phyloP scores from a whole-genome alignment of 371 early-diverging fungal genomes.

The Saksenaea oblongispora region DNA sequence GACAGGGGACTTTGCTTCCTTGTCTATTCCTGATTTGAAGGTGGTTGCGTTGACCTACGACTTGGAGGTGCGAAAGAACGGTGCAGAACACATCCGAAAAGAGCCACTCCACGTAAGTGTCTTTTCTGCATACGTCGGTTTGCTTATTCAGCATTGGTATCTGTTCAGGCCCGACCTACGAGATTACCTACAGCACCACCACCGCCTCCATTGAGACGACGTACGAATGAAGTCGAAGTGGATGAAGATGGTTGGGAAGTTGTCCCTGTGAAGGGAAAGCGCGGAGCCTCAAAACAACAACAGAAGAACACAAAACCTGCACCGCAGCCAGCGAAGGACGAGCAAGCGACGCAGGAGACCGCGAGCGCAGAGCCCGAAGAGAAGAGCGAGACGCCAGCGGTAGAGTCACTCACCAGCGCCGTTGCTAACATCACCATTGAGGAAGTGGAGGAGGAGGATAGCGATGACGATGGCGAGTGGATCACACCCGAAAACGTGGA shows the following conservation, averaged over 20 bases:
- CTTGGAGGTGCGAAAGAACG: slow-evolving; percentile 78
- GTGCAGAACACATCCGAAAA: slow-evolving; percentile 58
- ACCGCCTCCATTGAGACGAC: slow-evolving; percentile 15
- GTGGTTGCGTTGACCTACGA: slow-evolving; percentile 89
- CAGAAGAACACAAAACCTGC: slow-evolving; percentile 18
- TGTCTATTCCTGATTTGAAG: slow-evolving; percentile 86
- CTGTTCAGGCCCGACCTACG: slow-evolving; percentile 36
- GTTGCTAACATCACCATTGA: slow-evolving; percentile 10
- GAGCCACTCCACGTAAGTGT: slow-evolving; percentile 58
- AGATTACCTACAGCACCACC: slow-evolving; percentile 48
- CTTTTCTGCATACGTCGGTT: not conserved
- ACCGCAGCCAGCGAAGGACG: slow-evolving; percentile 10
- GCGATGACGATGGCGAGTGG: slow-evolving; percentile 85
- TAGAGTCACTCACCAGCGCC: slow-evolving; percentile 12
- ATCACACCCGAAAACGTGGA: slow-evolving; percentile 91
- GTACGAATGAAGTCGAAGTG: slow-evolving; percentile 13
- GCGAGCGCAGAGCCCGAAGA: not conserved
- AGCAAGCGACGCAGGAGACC: not conserved
- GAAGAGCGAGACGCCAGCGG: slow-evolving; percentile 5
- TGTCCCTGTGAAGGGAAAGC: slow-evolving; percentile 36
- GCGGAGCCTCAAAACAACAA: not conserved
- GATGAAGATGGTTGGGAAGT: slow-evolving; percentile 59
- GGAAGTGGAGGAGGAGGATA: slow-evolving; percentile 46
- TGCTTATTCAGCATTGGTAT: not conserved
- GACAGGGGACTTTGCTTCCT: slow-evolving; percentile 89